phyloP scores from a whole-genome alignment of 768 basidiomycete genomes.

The Amanita fuliginea region DNA sequence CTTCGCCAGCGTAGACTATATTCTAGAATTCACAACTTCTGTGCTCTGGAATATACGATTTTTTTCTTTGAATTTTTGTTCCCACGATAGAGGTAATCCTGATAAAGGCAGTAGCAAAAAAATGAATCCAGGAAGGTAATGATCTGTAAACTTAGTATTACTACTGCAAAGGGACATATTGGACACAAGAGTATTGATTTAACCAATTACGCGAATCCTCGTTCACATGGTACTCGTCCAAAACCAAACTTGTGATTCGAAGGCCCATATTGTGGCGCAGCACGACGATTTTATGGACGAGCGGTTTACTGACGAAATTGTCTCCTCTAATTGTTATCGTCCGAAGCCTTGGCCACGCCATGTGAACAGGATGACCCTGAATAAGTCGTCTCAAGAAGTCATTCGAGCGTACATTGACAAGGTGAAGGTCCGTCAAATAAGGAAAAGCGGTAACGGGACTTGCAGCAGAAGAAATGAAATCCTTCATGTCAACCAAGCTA shows the following conservation, averaged over 20 bases:
- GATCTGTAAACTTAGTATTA: too few species aligned
- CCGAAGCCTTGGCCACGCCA: conserved; percentile 14
- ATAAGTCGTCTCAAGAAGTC: conserved; percentile 15
- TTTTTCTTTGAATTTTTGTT: too few species aligned
- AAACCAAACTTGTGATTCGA: not conserved
- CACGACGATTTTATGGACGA: conserved; percentile 16
- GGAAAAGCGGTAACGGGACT: conserved; percentile 17
- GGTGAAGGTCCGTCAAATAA: conserved; percentile 13
- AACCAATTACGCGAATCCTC: conserved; percentile 1
- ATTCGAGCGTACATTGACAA: conserved; percentile 14
- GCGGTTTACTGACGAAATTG: conserved; percentile 14
- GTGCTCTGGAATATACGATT: too few species aligned
- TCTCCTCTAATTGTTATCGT: conserved; percentile 15
- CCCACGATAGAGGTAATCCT: too few species aligned
- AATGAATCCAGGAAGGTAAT: too few species aligned
- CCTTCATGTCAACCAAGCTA: conserved; percentile 13
- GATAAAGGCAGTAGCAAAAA: too few species aligned
- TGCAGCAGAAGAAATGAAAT: conserved; percentile 7
- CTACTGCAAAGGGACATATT: not conserved
- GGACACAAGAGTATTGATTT: not conserved
- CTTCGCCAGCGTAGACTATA: too few species aligned
- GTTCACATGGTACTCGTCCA: not conserved
- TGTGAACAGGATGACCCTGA: not conserved
- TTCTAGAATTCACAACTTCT: too few species aligned
- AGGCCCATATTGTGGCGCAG: conserved; percentile 9